These are phyloP conservation scores for Suhomyces emberorum DNA, from an alignment of 805 yeast genomes.

Conservation along the genomic window DNA sequence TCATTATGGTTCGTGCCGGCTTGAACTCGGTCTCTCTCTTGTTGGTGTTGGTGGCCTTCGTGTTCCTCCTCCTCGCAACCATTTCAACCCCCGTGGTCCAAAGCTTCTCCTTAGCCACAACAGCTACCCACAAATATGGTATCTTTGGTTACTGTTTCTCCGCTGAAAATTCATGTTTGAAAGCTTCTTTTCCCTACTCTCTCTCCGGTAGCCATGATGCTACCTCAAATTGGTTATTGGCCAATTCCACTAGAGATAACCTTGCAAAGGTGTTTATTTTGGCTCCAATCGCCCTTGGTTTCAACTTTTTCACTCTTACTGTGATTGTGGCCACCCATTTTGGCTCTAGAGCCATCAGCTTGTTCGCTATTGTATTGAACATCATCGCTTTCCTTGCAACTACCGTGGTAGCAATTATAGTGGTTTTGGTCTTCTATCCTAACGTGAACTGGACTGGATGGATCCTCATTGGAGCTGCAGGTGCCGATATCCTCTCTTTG, in stretches of 20 bases:
- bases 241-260: constrained; percentile 42
- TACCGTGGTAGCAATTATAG: constrained; percentile 52
- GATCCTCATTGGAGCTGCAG: constrained; percentile 67
- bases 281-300: constrained; percentile 64
- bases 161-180: constrained; percentile 34
- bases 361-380: constrained; percentile 44
- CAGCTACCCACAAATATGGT: constrained; percentile 51
- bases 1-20: constrained; percentile 18
- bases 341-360: constrained; percentile 17
- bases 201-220: constrained; percentile 28
- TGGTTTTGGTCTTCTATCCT: constrained; percentile 60
- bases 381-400: constrained; percentile 52
- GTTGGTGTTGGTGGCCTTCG: constrained; percentile 53
- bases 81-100: constrained; percentile 59
- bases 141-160: constrained; percentile 61
- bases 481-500: constrained; percentile 47
- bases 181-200: constrained; percentile 44
- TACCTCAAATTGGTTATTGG: constrained; percentile 48
- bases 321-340: constrained; percentile 25
- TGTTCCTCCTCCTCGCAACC: constrained; percentile 57
- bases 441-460: constrained; percentile 69
- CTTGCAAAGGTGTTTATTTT: constrained; percentile 56
- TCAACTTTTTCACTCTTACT: constrained; percentile 43
- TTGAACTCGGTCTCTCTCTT: constrained; percentile 40
- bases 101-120: constrained; percentile 47